Evolutionary conservation across 495 filamentous ascomycete species (phyloP), one percentile per base, ranked within the genome.

Genomic region (Lichenothelia convexa): DNA sequence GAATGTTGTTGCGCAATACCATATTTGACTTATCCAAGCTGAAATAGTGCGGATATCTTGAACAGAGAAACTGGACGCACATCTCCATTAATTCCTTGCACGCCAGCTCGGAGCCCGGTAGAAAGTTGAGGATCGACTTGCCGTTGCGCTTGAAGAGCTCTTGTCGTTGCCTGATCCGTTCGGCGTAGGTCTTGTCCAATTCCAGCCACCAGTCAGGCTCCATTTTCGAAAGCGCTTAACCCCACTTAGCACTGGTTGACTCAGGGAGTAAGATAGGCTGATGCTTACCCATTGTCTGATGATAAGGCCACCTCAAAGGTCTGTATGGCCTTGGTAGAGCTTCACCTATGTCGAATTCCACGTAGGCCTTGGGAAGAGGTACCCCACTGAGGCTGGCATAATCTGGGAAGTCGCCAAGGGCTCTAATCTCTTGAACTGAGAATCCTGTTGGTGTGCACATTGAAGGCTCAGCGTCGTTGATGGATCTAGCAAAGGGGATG

Each of bases 51-150:
- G 85, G 85, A 45, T 93, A 93, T 0, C 85, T 70, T 17, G 73
- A 64, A 42, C 70, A 77, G 19, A 84, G 55, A 47, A 86, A 93
- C 43, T 87, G 78, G 9, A 93, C 44, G 5, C 65, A 67, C 72
- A 86, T 81, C 54, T 93, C 85, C 84, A 93, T 91, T 13, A 89
- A 57, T 49, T 93, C 85, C 47, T 85, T 89, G 53, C 75, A 80
- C 3, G 72, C 83, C 1, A 89, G 57, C 47, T 91, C 81, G 1
- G 78, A 75, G 23, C 82, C 83, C 0, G 85, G 84, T 1, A 84
- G 65, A 27, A 62, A 61, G 24, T 78, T 64, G 21, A 91, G 67
- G 20, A 92, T 72, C 1, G 46, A 46, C 22, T 62, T 61, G 8
- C 79, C 75, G 43, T 87, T 58, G 32, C 71, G 61, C 19, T 56